A percentile compares a stretch with the other conserved stretches of the same genome.
Conservation (phyloP, 306 rosid species). For the Vicia faba region DNA sequence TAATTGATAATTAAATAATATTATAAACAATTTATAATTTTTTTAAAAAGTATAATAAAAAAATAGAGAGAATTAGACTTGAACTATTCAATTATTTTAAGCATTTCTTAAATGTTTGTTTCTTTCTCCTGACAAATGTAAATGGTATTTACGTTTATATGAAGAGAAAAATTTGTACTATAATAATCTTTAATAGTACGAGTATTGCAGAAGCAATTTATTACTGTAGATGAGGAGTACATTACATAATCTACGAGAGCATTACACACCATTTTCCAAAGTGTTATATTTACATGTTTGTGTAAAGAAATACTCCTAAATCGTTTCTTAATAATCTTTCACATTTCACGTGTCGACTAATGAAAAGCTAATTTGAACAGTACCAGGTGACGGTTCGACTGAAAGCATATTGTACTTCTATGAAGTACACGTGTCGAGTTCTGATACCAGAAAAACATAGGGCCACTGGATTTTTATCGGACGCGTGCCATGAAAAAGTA, state of each 20-base stretch:
- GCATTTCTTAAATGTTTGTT: no score
- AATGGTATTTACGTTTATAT: no score
- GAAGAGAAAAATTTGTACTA: no score
- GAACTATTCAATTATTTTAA: no score
- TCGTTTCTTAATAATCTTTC: no score
- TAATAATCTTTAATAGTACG: no score
- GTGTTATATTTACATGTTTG: not conserved
- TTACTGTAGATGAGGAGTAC: not conserved
- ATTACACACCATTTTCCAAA: constrained; percentile 12
- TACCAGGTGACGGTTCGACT: constrained; percentile 48
- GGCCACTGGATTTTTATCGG: constrained; percentile 4
- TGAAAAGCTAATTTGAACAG: not conserved
- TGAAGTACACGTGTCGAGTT: constrained; percentile 28
- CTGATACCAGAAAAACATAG: not conserved
- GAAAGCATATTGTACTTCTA: not conserved
- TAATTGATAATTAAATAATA: no score
- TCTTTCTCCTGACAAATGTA: no score
- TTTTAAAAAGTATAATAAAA: no score
- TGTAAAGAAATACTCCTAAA: not conserved
- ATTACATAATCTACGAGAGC: not conserved
- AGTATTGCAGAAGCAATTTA: no score
- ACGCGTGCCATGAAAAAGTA: constrained; percentile 36
- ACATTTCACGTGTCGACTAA: constrained; percentile 11
- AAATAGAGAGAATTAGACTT: no score
- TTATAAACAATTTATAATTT: no score